Evolutionary conservation across 2,329 filamentous ascomycete species (phyloP).

Genomic region (Magnaporthiopsis rhizophila): DNA sequence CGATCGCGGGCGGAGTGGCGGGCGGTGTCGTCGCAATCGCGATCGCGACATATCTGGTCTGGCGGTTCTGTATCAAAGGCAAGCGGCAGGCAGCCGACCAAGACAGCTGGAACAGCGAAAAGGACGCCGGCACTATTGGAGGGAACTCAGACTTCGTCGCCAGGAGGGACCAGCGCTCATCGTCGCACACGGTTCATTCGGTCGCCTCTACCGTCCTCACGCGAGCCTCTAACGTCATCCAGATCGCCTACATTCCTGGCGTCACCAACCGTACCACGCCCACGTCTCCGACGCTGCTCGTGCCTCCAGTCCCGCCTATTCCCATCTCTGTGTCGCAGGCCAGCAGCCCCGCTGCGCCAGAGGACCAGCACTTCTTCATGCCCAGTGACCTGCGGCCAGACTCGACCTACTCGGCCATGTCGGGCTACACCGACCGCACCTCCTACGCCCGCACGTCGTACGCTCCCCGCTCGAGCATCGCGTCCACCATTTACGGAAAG

Average conservation of each 20-base stretch:
- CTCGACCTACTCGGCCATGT: constrained; percentile 79
- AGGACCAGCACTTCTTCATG: constrained; percentile 89
- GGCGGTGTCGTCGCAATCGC: constrained; percentile 72
- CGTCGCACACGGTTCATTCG: constrained; percentile 79
- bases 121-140: constrained; percentile 38
- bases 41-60: constrained; percentile 71
- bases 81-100: constrained; percentile 54
- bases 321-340: constrained; percentile 58
- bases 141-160: constrained; percentile 43
- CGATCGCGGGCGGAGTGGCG: constrained; percentile 86
- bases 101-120: constrained; percentile 49
- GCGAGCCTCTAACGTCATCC: constrained; percentile 95
- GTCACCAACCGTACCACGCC: constrained; percentile 87
- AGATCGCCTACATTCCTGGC: constrained; percentile 97
- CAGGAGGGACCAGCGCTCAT: constrained; percentile 58
- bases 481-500: constrained; percentile 89
- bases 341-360: constrained; percentile 47
- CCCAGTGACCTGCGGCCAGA: constrained; percentile 75
- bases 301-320: constrained; percentile 90
- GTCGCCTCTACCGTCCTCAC: constrained; percentile 94
- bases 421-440: constrained; percentile 52
- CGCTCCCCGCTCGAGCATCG: constrained; percentile 64
- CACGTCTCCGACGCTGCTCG: constrained; percentile 70
- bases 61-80: constrained; percentile 79
- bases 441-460: constrained; percentile 53